phyloP scores from a whole-genome alignment of 441 rosid species.

The Populus hybrid region DNA sequence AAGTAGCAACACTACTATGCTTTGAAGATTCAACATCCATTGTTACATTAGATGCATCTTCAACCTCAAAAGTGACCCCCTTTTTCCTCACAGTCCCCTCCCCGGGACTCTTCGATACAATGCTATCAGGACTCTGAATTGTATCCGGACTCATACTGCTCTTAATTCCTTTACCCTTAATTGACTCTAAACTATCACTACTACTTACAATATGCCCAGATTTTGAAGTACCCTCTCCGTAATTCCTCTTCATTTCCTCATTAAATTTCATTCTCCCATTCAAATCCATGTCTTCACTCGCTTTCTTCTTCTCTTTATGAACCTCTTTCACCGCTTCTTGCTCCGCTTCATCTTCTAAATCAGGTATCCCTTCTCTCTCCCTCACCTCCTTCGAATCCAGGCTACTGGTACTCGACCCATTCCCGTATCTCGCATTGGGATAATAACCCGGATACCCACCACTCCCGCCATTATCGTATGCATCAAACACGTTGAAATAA shows the following conservation, averaged over 20 bases:
- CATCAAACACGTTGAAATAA: constrained; percentile 69
- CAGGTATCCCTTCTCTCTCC: constrained; percentile 96
- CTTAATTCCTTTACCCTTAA: constrained; percentile 37
- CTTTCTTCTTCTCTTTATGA: constrained; percentile 32
- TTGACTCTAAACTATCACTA: constrained; percentile 36
- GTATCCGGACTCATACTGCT: constrained; percentile 36
- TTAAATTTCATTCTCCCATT: constrained; percentile 12
- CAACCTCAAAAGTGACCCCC: constrained; percentile 82
- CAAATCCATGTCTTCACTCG: constrained; percentile 23
- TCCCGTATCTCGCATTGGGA: constrained; percentile 32
- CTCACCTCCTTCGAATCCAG: constrained; percentile 92
- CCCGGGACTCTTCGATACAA: constrained; percentile 44
- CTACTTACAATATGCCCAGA: constrained; percentile 14
- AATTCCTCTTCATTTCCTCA: constrained; percentile 26
- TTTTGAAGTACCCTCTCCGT: constrained; percentile 67
- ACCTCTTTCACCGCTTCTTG: constrained; percentile 42
- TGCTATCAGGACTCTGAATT: constrained; percentile 37
- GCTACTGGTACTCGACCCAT: constrained; percentile 65
- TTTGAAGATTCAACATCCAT: constrained; percentile 61
- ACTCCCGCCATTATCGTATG: constrained; percentile 39
- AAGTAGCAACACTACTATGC: constrained; percentile 39
- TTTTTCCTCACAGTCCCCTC: constrained; percentile 53
- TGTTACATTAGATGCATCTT: constrained; percentile 34
- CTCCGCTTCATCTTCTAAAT: constrained; percentile 87
- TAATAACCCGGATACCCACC: constrained; percentile 33